Percentiles rank a stretch among this genome's conserved stretches.
phyloP scores from a whole-genome alignment of 179 eudicot species.

The Beta lomatogona region DNA sequence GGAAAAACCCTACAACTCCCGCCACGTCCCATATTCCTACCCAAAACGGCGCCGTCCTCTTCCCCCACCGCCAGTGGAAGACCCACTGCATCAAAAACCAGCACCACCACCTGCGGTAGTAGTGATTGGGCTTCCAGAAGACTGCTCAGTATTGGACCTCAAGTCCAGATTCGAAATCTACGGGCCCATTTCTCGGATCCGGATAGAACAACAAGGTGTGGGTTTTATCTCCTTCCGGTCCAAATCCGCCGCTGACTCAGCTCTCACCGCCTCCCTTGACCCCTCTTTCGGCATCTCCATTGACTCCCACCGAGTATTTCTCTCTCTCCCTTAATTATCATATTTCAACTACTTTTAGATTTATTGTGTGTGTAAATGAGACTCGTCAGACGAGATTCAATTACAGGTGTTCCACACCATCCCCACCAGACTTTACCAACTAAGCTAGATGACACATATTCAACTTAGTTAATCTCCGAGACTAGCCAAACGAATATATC shows the following conservation, averaged over 20 bases:
- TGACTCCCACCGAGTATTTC: constrained; percentile 47
- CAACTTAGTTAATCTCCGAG: too few species aligned
- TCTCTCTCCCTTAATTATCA: background rate
- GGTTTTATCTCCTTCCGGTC: constrained; percentile 75
- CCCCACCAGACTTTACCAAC: too few species aligned
- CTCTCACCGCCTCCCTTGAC: constrained; percentile 60
- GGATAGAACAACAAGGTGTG: constrained; percentile 59
- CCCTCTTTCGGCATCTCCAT: constrained; percentile 67
- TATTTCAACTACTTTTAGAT: too few species aligned
- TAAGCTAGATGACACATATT: too few species aligned
- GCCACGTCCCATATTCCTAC: constrained; percentile 59
- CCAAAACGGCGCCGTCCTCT: constrained; percentile 78
- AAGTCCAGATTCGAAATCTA: constrained; percentile 81
- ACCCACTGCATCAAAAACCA: constrained; percentile 33
- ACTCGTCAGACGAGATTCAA: too few species aligned
- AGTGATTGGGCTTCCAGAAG: constrained; percentile 64
- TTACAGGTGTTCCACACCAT: too few species aligned
- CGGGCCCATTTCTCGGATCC: constrained; percentile 79
- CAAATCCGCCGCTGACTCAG: constrained; percentile 55
- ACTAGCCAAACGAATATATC: too few species aligned
- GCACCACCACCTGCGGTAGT: constrained; percentile 52
- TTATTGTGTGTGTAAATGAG: too few species aligned
- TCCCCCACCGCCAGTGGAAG: constrained; percentile 25
- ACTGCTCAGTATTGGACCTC: constrained; percentile 71
- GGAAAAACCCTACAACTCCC: constrained; percentile 68